Evolutionary conservation across 345 rosid genomes (phyloP).

Genomic region (Bruguiera sexangula): DNA sequence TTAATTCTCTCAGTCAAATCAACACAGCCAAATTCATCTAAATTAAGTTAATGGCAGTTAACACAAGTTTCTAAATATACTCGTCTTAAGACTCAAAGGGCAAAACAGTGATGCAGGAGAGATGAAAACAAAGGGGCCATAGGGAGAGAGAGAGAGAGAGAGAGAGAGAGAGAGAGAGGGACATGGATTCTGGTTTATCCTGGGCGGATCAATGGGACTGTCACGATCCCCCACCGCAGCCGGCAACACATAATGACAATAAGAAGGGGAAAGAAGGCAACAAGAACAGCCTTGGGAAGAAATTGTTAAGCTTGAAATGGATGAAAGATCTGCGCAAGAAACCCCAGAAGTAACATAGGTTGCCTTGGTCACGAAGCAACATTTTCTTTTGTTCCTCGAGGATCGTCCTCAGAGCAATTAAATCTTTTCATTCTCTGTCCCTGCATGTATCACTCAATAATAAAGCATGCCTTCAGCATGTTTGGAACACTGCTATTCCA

Average conservation of each 20-base stretch:
- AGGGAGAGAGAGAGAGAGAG: neutral
- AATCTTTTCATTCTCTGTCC: no score
- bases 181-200: slow-evolving; percentile 53
- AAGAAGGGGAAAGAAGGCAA: slow-evolving; percentile 31
- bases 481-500: no score
- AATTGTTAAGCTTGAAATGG: slow-evolving; percentile 19
- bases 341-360: slow-evolving; percentile 7
- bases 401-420: no score
- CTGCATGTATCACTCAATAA: no score
- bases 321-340: slow-evolving; percentile 33
- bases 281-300: slow-evolving; percentile 24
- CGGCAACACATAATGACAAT: slow-evolving; percentile 17
- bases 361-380: neutral
- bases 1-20: neutral
- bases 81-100: neutral
- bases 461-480: no score
- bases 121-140: neutral
- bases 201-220: slow-evolving; percentile 78
- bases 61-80: neutral
- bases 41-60: slow-evolving; percentile 3
- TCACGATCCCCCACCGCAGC: slow-evolving; percentile 35
- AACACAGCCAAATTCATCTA: neutral
- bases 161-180: neutral
- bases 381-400: neutral
- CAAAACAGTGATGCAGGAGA: neutral